Evolutionary conservation across 2,329 filamentous ascomycete genomes (phyloP), one percentile per base, ranked within the genome.

Genomic region (Nectriaceae sp.): DNA sequence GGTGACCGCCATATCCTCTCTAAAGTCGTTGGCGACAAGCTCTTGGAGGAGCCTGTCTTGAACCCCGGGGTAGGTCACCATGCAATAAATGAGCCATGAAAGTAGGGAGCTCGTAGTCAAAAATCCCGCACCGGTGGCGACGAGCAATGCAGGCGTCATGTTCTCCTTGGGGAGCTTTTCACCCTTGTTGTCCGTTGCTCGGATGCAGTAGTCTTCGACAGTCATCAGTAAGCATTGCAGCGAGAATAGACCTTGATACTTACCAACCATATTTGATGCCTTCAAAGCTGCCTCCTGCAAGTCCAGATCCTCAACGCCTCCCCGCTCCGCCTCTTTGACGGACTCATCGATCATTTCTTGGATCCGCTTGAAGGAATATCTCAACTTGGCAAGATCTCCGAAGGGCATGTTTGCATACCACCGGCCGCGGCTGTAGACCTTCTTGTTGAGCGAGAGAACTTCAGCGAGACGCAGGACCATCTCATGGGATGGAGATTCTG

Each of bases 401-500:
- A 84, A 85, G 0, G 83, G 83, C 21, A 86, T 56, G 6, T 67
- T 64, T 2, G 66, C 66, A 49, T 84, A 85, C 81, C 81, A 85
- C 40, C 70, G 67, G 2, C 79, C 79, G 59, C 75, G 72, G 0
- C 76, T 72, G 0, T 78, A 73, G 6, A 84, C 69, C 59, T 80
- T 80, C 67, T 85, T 85, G 64, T 83, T 85, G 11, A 86, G 64
- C 21, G 72, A 68, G 2, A 86, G 68, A 0, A 70, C 55, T 37
- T 78, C 70, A 0, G 75, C 80, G 37, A 85, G 79, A 10, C 65
- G 53, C 35, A 68, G 57, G 0, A 83, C 75, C 64, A 84, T 76
- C 40, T 75, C 70, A 56, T 82, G 75, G 1, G 76, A 61, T 0
- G 71, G 75, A 0, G 80, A 66, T 41, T 83, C 71, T 3, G 68